phyloP scores from a whole-genome alignment of 108 stramenopile genomes.

The Discostella pseudostelligera region DNA sequence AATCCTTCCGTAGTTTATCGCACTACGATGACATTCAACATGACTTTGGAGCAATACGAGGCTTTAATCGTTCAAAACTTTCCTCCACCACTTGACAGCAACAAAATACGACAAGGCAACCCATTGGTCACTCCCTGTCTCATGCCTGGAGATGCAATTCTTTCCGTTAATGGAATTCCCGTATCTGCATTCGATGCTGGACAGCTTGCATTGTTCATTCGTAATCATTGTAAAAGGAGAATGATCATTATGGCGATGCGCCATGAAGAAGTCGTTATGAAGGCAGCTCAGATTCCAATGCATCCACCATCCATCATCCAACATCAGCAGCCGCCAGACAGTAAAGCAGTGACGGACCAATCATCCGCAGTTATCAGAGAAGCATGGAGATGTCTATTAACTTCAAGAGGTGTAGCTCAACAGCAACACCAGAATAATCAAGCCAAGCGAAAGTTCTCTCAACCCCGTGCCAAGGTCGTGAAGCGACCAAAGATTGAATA shows the following conservation, averaged over 20 bases:
- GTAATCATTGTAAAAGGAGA: conserved; percentile 19
- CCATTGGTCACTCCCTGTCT: conserved; percentile 4
- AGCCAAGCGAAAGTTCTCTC: neutral
- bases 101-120: neutral
- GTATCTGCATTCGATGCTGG: conserved; percentile 20
- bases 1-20: conserved; percentile 18
- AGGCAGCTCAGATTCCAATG: conserved; percentile 18
- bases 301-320: too few relatives aligned
- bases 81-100: conserved; percentile 8
- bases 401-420: neutral
- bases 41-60: conserved; percentile 11
- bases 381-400: neutral
- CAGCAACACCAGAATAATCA: neutral
- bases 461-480: neutral
- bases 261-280: conserved; percentile 28
- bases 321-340: too few relatives aligned
- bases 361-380: neutral
- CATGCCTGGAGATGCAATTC: conserved; percentile 39
- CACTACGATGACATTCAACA: neutral
- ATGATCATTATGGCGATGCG: conserved; percentile 23
- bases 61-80: conserved; percentile 7
- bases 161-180: conserved; percentile 37
- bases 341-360: neutral
- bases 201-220: conserved; percentile 27
- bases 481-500: conserved; percentile 12